Percentiles rank a stretch among this genome's conserved stretches.
Conservation (phyloP, 352 stramenopile species). For the Pythium sukuiense region DNA sequence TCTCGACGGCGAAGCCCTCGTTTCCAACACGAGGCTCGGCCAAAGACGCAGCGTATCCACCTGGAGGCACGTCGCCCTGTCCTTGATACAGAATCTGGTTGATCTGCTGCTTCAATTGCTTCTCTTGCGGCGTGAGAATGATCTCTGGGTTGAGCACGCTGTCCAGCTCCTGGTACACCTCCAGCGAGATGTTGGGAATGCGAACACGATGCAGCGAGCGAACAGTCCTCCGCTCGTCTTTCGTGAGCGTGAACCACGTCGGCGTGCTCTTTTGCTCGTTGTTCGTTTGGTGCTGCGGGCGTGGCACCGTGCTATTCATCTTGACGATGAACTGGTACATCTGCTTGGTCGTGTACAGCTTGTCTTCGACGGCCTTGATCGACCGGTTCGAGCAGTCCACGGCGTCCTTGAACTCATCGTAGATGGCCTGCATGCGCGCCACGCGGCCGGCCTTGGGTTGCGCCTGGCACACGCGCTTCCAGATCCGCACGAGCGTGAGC, state of each 20-base stretch:
- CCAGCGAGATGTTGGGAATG: conserved; percentile 57
- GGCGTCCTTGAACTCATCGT: conserved; percentile 47
- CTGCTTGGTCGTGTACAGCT: conserved; percentile 67
- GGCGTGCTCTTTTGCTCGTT: conserved; percentile 26
- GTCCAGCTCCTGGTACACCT: conserved; percentile 55
- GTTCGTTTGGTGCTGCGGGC: conserved; percentile 23
- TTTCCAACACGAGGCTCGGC: neutral
- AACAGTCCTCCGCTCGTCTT: conserved; percentile 51
- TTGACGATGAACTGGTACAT: conserved; percentile 76
- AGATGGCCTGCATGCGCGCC: conserved; percentile 48
- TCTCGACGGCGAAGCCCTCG: neutral
- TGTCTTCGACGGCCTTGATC: conserved; percentile 65
- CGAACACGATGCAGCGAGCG: conserved; percentile 53
- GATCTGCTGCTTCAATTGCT: conserved; percentile 4
- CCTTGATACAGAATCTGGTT: conserved; percentile 2
- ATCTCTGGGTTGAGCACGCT: conserved; percentile 41
- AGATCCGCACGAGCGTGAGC: conserved; percentile 58
- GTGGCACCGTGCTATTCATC: conserved; percentile 45
- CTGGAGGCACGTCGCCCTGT: neutral
- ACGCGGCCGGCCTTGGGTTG: conserved; percentile 40
- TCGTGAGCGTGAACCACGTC: conserved; percentile 60
- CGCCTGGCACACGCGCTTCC: conserved; percentile 40
- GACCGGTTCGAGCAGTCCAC: conserved; percentile 47
- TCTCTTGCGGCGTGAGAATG: conserved; percentile 1
- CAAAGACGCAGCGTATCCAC: neutral